phyloP scores from a whole-genome alignment of 257 asterid species.

The Forsythia suspensa region DNA sequence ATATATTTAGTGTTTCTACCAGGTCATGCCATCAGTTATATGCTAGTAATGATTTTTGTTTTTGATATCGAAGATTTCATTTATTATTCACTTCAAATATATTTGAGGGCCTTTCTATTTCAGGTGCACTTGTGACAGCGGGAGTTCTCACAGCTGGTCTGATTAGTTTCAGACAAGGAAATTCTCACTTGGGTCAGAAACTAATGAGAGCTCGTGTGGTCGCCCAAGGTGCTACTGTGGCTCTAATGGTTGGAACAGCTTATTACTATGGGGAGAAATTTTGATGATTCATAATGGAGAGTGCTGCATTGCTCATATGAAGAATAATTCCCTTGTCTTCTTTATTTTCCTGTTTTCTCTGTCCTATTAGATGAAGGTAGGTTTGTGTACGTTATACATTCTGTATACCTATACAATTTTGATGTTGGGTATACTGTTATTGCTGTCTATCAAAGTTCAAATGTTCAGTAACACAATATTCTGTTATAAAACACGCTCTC shows the following conservation, averaged over 20 bases:
- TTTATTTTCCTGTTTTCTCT: neutral
- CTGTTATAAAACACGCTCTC: neutral
- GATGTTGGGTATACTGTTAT: neutral
- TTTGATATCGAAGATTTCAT: neutral
- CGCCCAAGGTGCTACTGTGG: slow-evolving; percentile 97
- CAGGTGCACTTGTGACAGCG: slow-evolving; percentile 94
- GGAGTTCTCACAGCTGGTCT: slow-evolving; percentile 94
- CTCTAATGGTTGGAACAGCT: slow-evolving; percentile 94
- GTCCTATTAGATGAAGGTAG: slow-evolving; percentile 2
- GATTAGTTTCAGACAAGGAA: slow-evolving; percentile 81
- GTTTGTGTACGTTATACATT: neutral
- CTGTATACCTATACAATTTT: neutral
- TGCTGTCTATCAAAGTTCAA: neutral
- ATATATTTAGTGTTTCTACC: neutral
- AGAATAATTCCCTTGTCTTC: neutral
- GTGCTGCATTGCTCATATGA: neutral
- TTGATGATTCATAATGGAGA: slow-evolving; percentile 9
- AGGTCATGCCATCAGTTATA: neutral
- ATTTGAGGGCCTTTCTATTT: slow-evolving; percentile 6
- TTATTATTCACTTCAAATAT: neutral
- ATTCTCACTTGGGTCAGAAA: slow-evolving; percentile 84
- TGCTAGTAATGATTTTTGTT: neutral
- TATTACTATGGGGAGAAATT: slow-evolving; percentile 76
- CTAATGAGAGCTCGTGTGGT: slow-evolving; percentile 98
- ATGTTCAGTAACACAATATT: neutral